Percentiles rank a stretch among this genome's conserved stretches.
Conservation (phyloP, 2,329 filamentous ascomycete genomes). For the Exophiala alcalophila region DNA sequence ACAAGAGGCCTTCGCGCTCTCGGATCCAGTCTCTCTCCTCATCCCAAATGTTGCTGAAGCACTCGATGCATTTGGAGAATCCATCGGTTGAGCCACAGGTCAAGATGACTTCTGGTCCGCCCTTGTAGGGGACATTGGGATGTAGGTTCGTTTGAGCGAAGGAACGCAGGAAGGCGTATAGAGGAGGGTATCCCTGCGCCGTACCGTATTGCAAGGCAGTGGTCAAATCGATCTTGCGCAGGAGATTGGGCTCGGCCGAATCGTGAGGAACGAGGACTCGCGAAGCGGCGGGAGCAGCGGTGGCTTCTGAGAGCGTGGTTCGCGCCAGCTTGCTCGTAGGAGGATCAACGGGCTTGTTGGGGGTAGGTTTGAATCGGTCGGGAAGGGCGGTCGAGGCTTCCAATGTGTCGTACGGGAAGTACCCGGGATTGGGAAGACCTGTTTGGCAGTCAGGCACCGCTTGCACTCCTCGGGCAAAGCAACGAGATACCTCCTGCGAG, state of each 20-base stretch:
- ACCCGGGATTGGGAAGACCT: slow-evolving; percentile 76
- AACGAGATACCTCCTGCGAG: slow-evolving; percentile 54
- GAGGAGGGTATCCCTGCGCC: slow-evolving; percentile 75
- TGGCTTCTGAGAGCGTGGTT: slow-evolving; percentile 35
- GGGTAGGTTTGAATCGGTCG: slow-evolving; percentile 68
- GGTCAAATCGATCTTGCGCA: slow-evolving; percentile 73
- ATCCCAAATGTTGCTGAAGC: slow-evolving; percentile 73
- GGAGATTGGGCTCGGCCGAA: slow-evolving; percentile 55
- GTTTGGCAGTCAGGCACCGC: slow-evolving; percentile 18
- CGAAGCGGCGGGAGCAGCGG: slow-evolving; percentile 36
- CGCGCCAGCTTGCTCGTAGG: slow-evolving; percentile 39
- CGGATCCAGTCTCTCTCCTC: slow-evolving; percentile 63
- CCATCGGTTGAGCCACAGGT: slow-evolving; percentile 84
- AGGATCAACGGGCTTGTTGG: slow-evolving; percentile 57
- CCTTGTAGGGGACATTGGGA: slow-evolving; percentile 74
- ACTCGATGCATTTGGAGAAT: slow-evolving; percentile 71
- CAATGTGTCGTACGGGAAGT: slow-evolving; percentile 89
- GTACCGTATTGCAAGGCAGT: slow-evolving; percentile 84
- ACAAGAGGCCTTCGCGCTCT: slow-evolving; percentile 72
- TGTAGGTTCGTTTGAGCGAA: slow-evolving; percentile 75
- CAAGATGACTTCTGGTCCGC: slow-evolving; percentile 72
- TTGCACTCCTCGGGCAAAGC: not conserved
- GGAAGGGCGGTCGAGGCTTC: slow-evolving; percentile 76
- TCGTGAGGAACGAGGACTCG: slow-evolving; percentile 72
- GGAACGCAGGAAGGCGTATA: slow-evolving; percentile 73